These are phyloP conservation scores for Podila minutissima DNA, from an alignment of 192 early-diverging fungal species.

Conservation along the genomic window DNA sequence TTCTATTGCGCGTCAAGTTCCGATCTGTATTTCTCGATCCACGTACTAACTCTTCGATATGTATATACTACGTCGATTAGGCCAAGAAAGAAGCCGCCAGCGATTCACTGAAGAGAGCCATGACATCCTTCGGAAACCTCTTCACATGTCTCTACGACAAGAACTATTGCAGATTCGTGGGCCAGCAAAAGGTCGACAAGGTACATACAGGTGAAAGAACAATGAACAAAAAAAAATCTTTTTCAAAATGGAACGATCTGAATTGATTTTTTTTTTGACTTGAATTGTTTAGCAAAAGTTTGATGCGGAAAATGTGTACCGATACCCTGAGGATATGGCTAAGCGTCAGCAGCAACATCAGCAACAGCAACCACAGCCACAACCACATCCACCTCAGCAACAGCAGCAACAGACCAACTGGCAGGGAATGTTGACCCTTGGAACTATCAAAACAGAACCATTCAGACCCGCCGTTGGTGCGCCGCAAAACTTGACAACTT, in stretches of 20 bases:
- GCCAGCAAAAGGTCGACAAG: slow-evolving; percentile 19
- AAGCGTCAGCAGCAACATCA: neutral
- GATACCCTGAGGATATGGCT: slow-evolving; percentile 7
- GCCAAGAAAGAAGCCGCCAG: slow-evolving; percentile 92
- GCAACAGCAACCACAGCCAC: neutral
- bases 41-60: neutral
- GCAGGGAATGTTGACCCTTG: neutral
- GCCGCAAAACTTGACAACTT: neutral
- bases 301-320: slow-evolving; percentile 12
- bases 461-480: too few species aligned
- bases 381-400: neutral
- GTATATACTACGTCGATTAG: slow-evolving; percentile 31
- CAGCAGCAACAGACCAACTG: slow-evolving; percentile 6
- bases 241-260: neutral
- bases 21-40: neutral
- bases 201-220: neutral
- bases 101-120: slow-evolving; percentile 89
- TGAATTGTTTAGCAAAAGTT: slow-evolving; percentile 13
- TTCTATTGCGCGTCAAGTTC: neutral
- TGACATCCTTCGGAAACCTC: slow-evolving; percentile 87
- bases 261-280: neutral
- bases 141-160: slow-evolving; percentile 91
- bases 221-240: neutral
- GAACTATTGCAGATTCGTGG: slow-evolving; percentile 57
- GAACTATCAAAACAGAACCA: neutral